Base-by-base conservation (phyloP, 2,329 filamentous ascomycete genomes). In the Colletotrichum lentis region DNA sequence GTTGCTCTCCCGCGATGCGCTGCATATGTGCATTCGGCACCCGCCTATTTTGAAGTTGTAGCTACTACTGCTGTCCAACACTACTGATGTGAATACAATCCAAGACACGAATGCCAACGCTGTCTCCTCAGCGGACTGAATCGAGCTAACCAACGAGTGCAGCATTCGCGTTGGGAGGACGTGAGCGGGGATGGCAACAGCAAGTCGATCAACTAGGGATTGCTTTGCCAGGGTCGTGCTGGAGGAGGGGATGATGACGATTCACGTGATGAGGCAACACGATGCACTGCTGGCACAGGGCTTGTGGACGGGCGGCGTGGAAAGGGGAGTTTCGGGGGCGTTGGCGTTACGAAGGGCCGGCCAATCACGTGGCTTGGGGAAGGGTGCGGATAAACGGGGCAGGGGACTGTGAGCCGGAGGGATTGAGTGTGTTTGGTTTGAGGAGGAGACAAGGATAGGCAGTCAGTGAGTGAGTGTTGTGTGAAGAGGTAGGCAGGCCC, bases 351-450 rank as follows among this genome's bases (percentile, higher is more conserved):
- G 37, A 37, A 39, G 27, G 11, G 35, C 46, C 58, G 11, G 46
- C 46, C 58, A 61, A 61, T 61, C 47, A 61, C 11, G 37, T 16
- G 22, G 39, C 22, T 12, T 20, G 35, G 58, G 58, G 11, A 27
- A 35, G 31, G 10, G 31, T 6, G 8, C 10, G 47, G 47, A 61
- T 22, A 31, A 53, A 37, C 27, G 22, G 11, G 3, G 57, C 22
- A 18, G 46, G 50, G 50, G 27, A 20, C n/a, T 16, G 5, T 37
- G 31, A 18, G 49, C 49, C n/a, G 22, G 14, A 10, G 24, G 22
- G 14, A 5, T 6, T 50, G 27, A 35, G 31, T 11, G 31, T n/a
- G n/a, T n/a, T n/a, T n/a, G n/a, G n/a, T n/a, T n/a, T n/a, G n/a
- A n/a, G n/a, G n/a, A n/a, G n/a, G n/a, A n/a, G n/a, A n/a, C n/a